Conservation (phyloP, 2,329 filamentous ascomycete genomes). For the Pestalotiopsis fici region DNA sequence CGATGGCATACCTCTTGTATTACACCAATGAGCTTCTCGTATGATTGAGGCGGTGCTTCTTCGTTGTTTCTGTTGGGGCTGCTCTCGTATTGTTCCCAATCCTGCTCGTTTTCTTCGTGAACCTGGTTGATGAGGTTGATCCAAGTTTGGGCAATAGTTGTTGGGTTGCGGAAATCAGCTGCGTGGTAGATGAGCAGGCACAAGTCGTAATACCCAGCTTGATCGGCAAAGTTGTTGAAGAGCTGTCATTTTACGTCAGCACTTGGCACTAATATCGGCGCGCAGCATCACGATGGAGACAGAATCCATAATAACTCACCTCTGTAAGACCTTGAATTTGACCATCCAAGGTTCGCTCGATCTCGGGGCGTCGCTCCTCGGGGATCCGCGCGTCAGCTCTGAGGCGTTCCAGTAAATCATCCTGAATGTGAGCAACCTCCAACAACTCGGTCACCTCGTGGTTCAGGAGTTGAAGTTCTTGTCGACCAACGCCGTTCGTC, state of each 20-base stretch:
- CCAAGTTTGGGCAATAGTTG: slow-evolving; percentile 86
- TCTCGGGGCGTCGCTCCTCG: slow-evolving; percentile 61
- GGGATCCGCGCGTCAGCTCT: slow-evolving; percentile 71
- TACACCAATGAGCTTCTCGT: slow-evolving; percentile 68
- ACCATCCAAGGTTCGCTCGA: slow-evolving; percentile 73
- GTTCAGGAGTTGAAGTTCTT: slow-evolving; percentile 81
- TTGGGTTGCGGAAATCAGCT: slow-evolving; percentile 86
- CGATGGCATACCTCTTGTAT: slow-evolving; percentile 67
- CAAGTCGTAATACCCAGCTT: slow-evolving; percentile 90
- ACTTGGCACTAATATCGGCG: not conserved
- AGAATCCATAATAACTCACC: too few relatives aligned
- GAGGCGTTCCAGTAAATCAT: slow-evolving; percentile 82
- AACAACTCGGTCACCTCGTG: slow-evolving; percentile 84
- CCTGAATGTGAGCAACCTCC: slow-evolving; percentile 92
- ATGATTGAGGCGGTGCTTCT: slow-evolving; percentile 56
- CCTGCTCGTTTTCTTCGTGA: slow-evolving; percentile 56
- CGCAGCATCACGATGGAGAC: too few relatives aligned
- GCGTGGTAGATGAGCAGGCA: slow-evolving; percentile 90
- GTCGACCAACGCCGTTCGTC: slow-evolving; percentile 73
- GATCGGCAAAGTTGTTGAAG: slow-evolving; percentile 91
- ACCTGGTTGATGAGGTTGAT: slow-evolving; percentile 74
- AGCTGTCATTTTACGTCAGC: slow-evolving; percentile 53
- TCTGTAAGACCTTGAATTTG: slow-evolving; percentile 74
- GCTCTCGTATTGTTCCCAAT: slow-evolving; percentile 36
- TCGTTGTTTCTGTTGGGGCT: slow-evolving; percentile 30